These are phyloP conservation scores for Cercospora janseana DNA, from an alignment of 2,329 filamentous ascomycete genomes.

Conservation along the genomic window DNA sequence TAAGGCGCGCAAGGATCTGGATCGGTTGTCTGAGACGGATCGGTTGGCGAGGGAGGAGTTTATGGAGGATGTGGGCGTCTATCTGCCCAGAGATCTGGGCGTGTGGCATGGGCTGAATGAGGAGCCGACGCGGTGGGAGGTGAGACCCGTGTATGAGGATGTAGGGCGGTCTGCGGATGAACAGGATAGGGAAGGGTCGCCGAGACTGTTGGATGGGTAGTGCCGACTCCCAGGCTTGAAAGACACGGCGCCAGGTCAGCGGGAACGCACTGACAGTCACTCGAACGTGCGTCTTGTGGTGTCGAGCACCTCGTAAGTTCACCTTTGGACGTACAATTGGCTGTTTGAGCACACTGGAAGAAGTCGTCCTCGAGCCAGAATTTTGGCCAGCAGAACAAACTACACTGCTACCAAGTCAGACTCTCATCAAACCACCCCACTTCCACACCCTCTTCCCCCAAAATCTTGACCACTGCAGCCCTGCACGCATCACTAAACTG, in stretches of 20 bases:
- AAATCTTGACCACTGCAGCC: constrained; percentile 21
- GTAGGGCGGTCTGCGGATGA: neutral
- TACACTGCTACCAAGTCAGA: constrained; percentile 26
- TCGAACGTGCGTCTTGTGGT: too few relatives aligned
- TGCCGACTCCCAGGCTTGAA: too few relatives aligned
- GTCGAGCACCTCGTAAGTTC: too few relatives aligned
- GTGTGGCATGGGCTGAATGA: constrained; percentile 31
- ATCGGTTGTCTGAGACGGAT: constrained; percentile 69
- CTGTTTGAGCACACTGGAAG: too few relatives aligned
- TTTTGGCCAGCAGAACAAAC: too few relatives aligned
- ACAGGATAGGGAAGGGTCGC: neutral
- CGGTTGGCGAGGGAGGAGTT: constrained; percentile 71
- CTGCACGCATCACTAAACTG: constrained; percentile 26
- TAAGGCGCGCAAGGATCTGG: constrained; percentile 73
- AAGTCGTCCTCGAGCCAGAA: too few relatives aligned
- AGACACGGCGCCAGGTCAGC: too few relatives aligned
- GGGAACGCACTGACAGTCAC: too few relatives aligned
- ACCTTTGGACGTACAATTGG: too few relatives aligned
- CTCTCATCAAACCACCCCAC: constrained; percentile 26
- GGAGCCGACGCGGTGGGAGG: constrained; percentile 27
- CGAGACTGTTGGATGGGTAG: constrained; percentile 17
- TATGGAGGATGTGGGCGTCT: constrained; percentile 78
- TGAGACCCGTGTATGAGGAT: constrained; percentile 21
- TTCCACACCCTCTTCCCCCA: constrained; percentile 23
- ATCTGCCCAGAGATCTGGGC: constrained; percentile 57